Evolutionary conservation across 176 grass and related monocot species (phyloP).

Genomic region (Phoenix dactylifera): DNA sequence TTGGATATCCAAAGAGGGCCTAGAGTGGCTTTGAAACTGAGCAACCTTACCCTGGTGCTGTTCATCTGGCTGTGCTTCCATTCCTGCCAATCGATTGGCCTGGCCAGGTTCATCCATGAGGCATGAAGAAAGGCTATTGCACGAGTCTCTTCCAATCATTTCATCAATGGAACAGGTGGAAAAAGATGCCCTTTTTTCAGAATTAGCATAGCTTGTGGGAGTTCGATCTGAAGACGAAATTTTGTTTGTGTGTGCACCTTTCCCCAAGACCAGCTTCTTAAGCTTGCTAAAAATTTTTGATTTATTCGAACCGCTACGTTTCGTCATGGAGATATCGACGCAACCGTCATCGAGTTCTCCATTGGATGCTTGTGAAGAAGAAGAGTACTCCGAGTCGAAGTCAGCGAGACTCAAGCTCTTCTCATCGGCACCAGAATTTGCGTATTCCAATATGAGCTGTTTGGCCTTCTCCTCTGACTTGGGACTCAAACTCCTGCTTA

Average conservation of each 20-base stretch:
- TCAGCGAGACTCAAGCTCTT: constrained; percentile 35
- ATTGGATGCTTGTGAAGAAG: constrained; percentile 40
- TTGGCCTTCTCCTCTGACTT: constrained; percentile 80
- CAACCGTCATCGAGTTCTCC: constrained; percentile 41
- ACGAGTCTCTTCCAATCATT: constrained; percentile 36
- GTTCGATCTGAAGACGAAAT: not conserved
- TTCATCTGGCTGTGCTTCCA: not conserved
- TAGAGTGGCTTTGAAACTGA: not conserved
- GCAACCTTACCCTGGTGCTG: constrained; percentile 1
- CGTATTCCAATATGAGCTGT: constrained; percentile 87
- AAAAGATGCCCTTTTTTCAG: constrained; percentile 46
- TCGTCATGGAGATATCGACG: constrained; percentile 25
- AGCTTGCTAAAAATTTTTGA: constrained; percentile 67
- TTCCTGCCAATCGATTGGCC: not conserved
- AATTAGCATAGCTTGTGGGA: constrained; percentile 3
- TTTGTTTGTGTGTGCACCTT: constrained; percentile 32
- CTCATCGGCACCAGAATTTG: constrained; percentile 41
- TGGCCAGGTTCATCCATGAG: constrained; percentile 25
- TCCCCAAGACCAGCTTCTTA: constrained; percentile 63
- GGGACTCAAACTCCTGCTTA: constrained; percentile 73
- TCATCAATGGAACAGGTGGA: constrained; percentile 53
- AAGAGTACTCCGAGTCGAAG: constrained; percentile 65
- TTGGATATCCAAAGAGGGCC: constrained; percentile 25
- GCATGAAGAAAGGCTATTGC: constrained; percentile 54
- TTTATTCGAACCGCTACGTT: constrained; percentile 32